Percentiles rank a stretch among this genome's conserved stretches.
Conservation (phyloP, 2,329 filamentous ascomycete genomes). For the Dactylellina drechsleri region DNA sequence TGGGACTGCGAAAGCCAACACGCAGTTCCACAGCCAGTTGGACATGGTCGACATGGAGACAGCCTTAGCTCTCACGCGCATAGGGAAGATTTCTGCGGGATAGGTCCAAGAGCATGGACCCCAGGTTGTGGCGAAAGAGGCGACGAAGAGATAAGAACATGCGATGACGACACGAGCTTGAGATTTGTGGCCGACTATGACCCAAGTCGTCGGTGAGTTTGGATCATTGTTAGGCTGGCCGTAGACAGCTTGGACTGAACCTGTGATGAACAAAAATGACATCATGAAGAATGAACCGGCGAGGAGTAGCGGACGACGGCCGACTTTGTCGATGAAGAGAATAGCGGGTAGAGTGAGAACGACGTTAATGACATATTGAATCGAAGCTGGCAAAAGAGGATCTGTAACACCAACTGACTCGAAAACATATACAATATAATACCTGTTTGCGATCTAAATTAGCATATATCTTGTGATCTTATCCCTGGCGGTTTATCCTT, state of each 20-base stretch:
- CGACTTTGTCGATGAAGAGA: slow-evolving; percentile 70
- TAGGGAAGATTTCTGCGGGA: slow-evolving; percentile 71
- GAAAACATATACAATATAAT: slow-evolving; percentile 72
- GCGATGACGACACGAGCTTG: slow-evolving; percentile 73
- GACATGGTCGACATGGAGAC: slow-evolving; percentile 70
- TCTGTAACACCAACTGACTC: slow-evolving; percentile 68
- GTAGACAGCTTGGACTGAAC: slow-evolving; percentile 71
- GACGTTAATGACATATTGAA: slow-evolving; percentile 74
- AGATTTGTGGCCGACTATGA: slow-evolving; percentile 66
- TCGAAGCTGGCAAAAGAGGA: slow-evolving; percentile 70
- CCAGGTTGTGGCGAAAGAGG: slow-evolving; percentile 74
- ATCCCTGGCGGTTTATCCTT: no score
- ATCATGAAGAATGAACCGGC: slow-evolving; percentile 70
- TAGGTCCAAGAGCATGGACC: slow-evolving; percentile 71
- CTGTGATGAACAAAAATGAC: slow-evolving; percentile 72
- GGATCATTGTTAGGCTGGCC: slow-evolving; percentile 66
- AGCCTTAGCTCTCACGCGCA: slow-evolving; percentile 72
- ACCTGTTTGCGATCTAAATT: no score
- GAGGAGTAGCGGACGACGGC: slow-evolving; percentile 69
- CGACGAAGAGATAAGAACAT: slow-evolving; percentile 78
- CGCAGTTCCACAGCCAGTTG: slow-evolving; percentile 72
- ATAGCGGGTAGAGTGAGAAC: slow-evolving; percentile 71
- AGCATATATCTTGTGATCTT: no score
- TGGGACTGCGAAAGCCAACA: slow-evolving; percentile 68
- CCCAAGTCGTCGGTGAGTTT: slow-evolving; percentile 69